These are phyloP conservation scores for Nicotiana sylvestris DNA, from an alignment of 257 asterid species.

Conservation along the genomic window DNA sequence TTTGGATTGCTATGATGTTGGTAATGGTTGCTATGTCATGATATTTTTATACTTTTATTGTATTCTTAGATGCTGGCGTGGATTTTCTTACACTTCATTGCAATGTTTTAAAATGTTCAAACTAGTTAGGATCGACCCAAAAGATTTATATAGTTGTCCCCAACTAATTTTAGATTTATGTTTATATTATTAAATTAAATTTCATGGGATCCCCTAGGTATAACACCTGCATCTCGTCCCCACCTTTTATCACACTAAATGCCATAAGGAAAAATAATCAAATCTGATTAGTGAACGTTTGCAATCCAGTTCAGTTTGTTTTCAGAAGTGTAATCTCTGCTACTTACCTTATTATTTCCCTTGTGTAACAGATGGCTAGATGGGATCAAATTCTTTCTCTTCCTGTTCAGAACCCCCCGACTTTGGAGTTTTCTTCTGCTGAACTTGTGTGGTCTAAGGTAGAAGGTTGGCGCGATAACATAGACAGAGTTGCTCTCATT, in stretches of 20 bases:
- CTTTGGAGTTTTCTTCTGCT: slow-evolving; percentile 67
- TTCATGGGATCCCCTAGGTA: background rate
- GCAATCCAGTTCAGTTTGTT: background rate
- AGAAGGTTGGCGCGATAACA: slow-evolving; percentile 90
- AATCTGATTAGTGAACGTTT: background rate
- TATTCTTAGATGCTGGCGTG: background rate
- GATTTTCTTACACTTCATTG: background rate
- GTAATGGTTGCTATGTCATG: background rate
- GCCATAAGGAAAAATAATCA: background rate
- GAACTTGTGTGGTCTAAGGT: slow-evolving; percentile 95
- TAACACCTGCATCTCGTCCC: background rate
- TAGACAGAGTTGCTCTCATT: slow-evolving; percentile 76
- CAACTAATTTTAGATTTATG: background rate
- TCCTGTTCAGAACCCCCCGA: slow-evolving; percentile 92
- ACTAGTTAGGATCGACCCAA: background rate
- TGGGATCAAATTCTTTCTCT: slow-evolving; percentile 94
- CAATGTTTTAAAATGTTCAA: background rate
- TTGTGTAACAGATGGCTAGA: slow-evolving; percentile 81
- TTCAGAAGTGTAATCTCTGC: background rate
- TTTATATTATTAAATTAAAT: background rate
- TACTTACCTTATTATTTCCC: background rate
- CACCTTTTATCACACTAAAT: background rate
- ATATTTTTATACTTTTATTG: background rate
- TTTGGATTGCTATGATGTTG: background rate
- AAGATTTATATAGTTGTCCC: background rate